phyloP scores from a whole-genome alignment of 1,284 basidiomycete species.

The Sporisorium exsertum region DNA sequence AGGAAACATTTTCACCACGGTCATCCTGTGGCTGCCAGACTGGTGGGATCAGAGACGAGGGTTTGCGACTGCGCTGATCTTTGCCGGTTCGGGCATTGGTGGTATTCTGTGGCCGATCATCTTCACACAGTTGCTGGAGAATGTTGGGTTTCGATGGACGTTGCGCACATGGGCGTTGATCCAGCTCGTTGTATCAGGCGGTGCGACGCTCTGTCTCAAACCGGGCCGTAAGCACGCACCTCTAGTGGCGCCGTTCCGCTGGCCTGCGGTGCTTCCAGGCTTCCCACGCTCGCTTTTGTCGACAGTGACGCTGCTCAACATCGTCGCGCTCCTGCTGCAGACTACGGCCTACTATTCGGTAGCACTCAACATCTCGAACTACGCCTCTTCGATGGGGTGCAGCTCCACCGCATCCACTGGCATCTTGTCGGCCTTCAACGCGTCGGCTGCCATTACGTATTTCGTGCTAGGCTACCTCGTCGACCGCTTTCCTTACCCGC shows the following conservation, averaged over 20 bases:
- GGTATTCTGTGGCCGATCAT: constrained; percentile 59
- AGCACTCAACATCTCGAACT: constrained; percentile 57
- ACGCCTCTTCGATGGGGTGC: constrained; percentile 52
- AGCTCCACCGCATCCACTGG: constrained; percentile 45
- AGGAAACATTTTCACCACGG: constrained; percentile 52
- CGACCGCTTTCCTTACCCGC: constrained; percentile 47
- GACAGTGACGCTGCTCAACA: constrained; percentile 25
- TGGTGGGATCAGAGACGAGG: constrained; percentile 57
- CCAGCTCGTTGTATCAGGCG: constrained; percentile 41
- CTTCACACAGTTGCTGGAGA: constrained; percentile 36
- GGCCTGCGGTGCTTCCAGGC: constrained; percentile 25
- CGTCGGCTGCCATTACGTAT: constrained; percentile 52
- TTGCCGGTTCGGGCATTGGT: constrained; percentile 49
- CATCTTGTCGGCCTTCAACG: constrained; percentile 60
- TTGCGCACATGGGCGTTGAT: constrained; percentile 44
- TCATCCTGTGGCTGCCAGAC: constrained; percentile 55
- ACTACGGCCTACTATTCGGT: constrained; percentile 54
- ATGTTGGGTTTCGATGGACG: constrained; percentile 57
- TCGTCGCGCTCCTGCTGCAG: constrained; percentile 39
- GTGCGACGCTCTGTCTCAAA: constrained; percentile 25
- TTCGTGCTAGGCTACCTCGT: constrained; percentile 48
- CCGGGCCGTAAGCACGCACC: constrained; percentile 15
- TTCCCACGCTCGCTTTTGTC: constrained; percentile 33
- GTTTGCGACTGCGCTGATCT: constrained; percentile 56
- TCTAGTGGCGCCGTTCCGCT: constrained; percentile 12